These are phyloP conservation scores for Biscogniauxia mediterranea DNA, from an alignment of 2,329 filamentous ascomycete species.

Conservation along the genomic window DNA sequence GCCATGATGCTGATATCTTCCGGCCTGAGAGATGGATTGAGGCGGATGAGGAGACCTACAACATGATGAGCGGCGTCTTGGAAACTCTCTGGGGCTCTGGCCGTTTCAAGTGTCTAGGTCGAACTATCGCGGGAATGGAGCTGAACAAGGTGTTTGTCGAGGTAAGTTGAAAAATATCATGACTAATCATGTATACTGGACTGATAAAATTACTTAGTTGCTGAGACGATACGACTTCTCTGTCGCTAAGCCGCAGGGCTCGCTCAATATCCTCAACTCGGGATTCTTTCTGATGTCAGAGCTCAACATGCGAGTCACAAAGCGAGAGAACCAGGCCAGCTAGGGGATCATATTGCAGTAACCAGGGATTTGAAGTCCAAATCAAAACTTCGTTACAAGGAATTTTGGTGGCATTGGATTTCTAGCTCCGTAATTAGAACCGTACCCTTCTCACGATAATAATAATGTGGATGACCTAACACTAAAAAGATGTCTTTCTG, in stretches of 20 bases:
- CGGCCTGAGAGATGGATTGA: conserved; percentile 45
- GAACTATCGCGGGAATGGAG: conserved; percentile 40
- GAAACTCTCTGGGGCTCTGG: conserved; percentile 41
- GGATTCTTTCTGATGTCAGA: conserved; percentile 22
- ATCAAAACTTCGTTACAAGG: too few relatives aligned
- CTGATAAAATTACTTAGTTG: conserved; percentile 8
- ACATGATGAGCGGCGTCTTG: conserved; percentile 32
- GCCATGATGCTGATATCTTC: conserved; percentile 26
- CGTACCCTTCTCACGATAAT: too few relatives aligned
- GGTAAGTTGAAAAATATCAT: conserved; percentile 23
- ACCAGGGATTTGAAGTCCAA: too few relatives aligned
- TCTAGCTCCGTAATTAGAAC: too few relatives aligned
- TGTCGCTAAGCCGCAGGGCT: conserved; percentile 15
- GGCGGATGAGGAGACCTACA: conserved; percentile 26
- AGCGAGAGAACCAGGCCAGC: background rate
- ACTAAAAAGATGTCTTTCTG: too few relatives aligned
- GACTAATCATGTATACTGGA: background rate
- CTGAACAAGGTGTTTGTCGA: conserved; percentile 41
- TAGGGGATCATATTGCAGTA: background rate
- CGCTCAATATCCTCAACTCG: conserved; percentile 18
- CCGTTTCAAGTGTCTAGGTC: conserved; percentile 39
- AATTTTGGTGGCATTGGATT: too few relatives aligned
- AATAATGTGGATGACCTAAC: too few relatives aligned
- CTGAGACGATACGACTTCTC: conserved; percentile 23
- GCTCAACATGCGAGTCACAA: conserved; percentile 21